These are phyloP conservation scores for Diospyros lotus DNA, from an alignment of 148 eudicot species.

Conservation along the genomic window DNA sequence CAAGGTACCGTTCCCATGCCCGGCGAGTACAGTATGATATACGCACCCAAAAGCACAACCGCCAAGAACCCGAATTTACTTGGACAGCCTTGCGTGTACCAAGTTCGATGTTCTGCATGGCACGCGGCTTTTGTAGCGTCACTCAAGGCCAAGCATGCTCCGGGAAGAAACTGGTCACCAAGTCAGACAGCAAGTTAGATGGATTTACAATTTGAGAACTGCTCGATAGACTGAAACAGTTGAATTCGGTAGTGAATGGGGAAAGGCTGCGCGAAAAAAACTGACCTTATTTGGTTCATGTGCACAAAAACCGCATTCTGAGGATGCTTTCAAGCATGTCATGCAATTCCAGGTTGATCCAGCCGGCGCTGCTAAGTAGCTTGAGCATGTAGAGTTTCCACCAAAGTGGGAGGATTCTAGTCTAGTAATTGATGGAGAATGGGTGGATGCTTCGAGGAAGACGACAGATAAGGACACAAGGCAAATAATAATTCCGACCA, in stretches of 20 bases:
- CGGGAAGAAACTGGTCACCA: conserved; percentile 43
- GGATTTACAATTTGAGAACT: too few species aligned
- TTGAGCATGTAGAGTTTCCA: conserved; percentile 52
- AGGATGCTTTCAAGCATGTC: conserved; percentile 53
- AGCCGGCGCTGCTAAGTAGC: conserved; percentile 28
- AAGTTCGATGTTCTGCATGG: conserved; percentile 36
- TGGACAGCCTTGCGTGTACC: conserved; percentile 82
- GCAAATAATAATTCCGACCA: conserved; percentile 61
- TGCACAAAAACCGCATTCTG: conserved; percentile 65
- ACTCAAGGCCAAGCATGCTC: conserved; percentile 53
- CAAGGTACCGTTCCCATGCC: conserved; percentile 91
- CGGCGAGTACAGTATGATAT: conserved; percentile 71
- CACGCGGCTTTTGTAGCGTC: conserved; percentile 41
- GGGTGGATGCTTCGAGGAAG: conserved; percentile 41
- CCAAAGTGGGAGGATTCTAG: conserved; percentile 50
- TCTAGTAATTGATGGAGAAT: conserved; percentile 40
- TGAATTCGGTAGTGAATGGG: too few species aligned
- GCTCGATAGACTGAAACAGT: too few species aligned
- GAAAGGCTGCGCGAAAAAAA: background rate
- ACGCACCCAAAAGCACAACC: conserved; percentile 50
- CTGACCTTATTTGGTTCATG: conserved; percentile 44
- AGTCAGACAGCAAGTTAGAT: background rate
- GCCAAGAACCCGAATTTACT: conserved; percentile 67
- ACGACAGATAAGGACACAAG: conserved; percentile 39
- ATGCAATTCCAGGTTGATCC: conserved; percentile 57